These are phyloP conservation scores for Aureobasidium sp. DNA, from an alignment of 2,329 filamentous ascomycete genomes.

Conservation along the genomic window DNA sequence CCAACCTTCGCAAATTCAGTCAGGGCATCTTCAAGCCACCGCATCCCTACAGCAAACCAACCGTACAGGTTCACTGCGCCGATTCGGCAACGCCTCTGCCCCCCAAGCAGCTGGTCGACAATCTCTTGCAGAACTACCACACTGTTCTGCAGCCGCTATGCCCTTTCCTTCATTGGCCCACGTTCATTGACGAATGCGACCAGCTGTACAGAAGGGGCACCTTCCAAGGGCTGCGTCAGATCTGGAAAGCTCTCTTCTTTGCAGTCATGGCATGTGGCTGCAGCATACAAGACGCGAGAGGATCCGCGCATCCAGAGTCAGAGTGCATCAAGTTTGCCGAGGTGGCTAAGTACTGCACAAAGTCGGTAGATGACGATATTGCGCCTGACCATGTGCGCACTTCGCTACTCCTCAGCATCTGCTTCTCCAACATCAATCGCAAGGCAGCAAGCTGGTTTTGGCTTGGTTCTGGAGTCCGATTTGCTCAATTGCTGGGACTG, in stretches of 20 bases:
- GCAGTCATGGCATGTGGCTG: conserved; percentile 75
- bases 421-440: conserved; percentile 76
- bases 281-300: conserved; percentile 55
- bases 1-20: conserved; percentile 64
- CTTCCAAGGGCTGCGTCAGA: conserved; percentile 51
- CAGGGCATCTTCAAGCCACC: conserved; percentile 75
- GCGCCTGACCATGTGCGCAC: conserved; percentile 67
- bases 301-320: conserved; percentile 44
- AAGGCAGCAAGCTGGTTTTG: conserved; percentile 80
- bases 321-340: conserved; percentile 63
- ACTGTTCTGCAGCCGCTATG: conserved; percentile 69
- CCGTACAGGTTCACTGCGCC: conserved; percentile 37
- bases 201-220: conserved; percentile 61
- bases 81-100: conserved; percentile 48
- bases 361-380: conserved; percentile 74
- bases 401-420: conserved; percentile 66
- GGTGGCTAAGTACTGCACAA: conserved; percentile 58
- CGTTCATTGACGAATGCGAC: conserved; percentile 68
- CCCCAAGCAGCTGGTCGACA: conserved; percentile 59
- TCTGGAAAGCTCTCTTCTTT: conserved; percentile 75
- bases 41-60: conserved; percentile 53
- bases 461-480: conserved; percentile 70
- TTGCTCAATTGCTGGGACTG: conserved; percentile 75
- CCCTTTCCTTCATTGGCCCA: conserved; percentile 83
- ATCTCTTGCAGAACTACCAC: conserved; percentile 67